Percentiles rank a stretch among this genome's conserved stretches.
Conservation (phyloP, 2,329 filamentous ascomycete genomes). For the Verticillium nubilum region DNA sequence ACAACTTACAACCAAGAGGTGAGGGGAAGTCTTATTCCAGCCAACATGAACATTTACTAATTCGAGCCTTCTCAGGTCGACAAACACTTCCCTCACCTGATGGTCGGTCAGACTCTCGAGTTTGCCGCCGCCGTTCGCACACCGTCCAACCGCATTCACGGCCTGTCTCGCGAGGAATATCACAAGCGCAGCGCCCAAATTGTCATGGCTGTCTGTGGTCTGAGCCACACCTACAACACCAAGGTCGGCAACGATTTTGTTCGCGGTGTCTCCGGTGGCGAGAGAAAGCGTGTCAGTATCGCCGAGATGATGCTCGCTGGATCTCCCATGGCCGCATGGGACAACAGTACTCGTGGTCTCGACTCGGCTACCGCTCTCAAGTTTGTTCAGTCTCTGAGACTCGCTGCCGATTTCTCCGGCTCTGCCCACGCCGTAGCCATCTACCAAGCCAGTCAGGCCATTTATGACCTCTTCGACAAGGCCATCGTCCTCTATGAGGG, state of each 20-base stretch:
- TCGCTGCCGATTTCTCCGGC: constrained; percentile 57
- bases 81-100: constrained; percentile 72
- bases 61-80: constrained; percentile 40
- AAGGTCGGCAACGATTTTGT: constrained; percentile 72
- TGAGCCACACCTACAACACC: constrained; percentile 66
- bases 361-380: constrained; percentile 70
- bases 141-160: constrained; percentile 58
- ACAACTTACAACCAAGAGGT: constrained; percentile 72
- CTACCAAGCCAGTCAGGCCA: constrained; percentile 65
- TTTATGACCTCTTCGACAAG: constrained; percentile 73
- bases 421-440: constrained; percentile 62
- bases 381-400: constrained; percentile 63
- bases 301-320: constrained; percentile 68
- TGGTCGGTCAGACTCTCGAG: constrained; percentile 66
- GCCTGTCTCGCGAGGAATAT: constrained; percentile 56
- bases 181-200: constrained; percentile 58
- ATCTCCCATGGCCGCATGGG: constrained; percentile 57
- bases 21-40: not conserved
- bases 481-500: constrained; percentile 71
- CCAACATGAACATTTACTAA: not conserved
- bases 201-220: constrained; percentile 66
- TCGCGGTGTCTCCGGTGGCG: constrained; percentile 65
- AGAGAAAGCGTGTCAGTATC: constrained; percentile 76
- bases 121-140: constrained; percentile 68
- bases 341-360: constrained; percentile 67